Evolutionary conservation across 2,329 filamentous ascomycete genomes (phyloP), one percentile per base, ranked within the genome.

Genomic region (Stemphylium lycopersici): DNA sequence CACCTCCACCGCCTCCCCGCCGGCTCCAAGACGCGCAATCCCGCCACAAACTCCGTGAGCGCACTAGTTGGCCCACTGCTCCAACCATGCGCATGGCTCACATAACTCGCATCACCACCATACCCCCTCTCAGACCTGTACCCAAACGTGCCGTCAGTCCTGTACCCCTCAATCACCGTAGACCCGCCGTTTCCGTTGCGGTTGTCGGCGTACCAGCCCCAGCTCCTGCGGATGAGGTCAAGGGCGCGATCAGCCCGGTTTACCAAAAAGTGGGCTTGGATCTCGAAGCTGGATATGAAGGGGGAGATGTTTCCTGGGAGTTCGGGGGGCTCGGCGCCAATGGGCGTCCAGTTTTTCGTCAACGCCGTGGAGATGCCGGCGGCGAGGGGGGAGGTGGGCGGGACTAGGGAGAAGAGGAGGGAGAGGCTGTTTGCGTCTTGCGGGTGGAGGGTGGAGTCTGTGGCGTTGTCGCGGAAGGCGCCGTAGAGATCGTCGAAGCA

Each of bases 71-170:
- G 63, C 20, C 71, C 74, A 1, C 69, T 63, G 15, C 61, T 63
- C 75, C 75, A 77, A 0, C 73, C 71, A 52, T 77, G 74, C 3
- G 67, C 65, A 34, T 74, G 67, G n/a, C 62, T 68, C 6, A 73
- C 71, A 51, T 73, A 73, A 10, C 66, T 60, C 0, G 72, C 61
- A 40, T 76, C 73, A 40, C 65, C 63, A 1, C 55, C 65, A 47
- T 76, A 77, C 1, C 70, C 72, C 1, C 68, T 55, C 16, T 60
- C 58, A 3, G 63, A 63, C 3, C 70, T 56, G 45, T 77, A 78
- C 34, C 74, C 70, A 2, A 77, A 48, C 13, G 66, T 69, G 0
- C 76, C 76, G 52, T 77, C 76, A n/a, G 66, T 66, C 2, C 67
- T 61, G 40, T 75, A 69, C 4, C 76, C 76, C 47, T 78, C 76